Evolutionary conservation across 2,329 filamentous ascomycete species (phyloP), one percentile per base, ranked within the genome.

Genomic region (Trichoderma sp.): DNA sequence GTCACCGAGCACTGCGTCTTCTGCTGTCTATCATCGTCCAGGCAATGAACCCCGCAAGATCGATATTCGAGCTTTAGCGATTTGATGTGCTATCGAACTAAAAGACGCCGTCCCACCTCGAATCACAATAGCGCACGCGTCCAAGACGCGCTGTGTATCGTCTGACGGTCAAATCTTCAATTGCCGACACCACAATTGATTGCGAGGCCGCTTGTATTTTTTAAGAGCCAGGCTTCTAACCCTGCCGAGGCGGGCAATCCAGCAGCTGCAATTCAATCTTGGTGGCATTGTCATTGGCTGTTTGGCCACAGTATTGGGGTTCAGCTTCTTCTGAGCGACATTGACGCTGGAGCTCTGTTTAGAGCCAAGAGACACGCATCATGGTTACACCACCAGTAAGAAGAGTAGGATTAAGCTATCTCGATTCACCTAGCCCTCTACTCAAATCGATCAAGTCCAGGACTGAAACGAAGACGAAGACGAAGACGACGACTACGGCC

Each of bases 31-130:
- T 50, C 24, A 27, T 2, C 8, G 63, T 33, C 24, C n/a, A 45
- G n/a, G 7, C 56, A 29, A 31, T 21, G 33, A 59, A 62, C 68
- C 68, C 59, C 68, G 68, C 68, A 41, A 63, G 45, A 27, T 62
- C 59, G 59, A 72, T 72, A 72, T 72, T 27, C 56, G 50, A 71
- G 53, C 53, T 71, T 71, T 71, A 71, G 67, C 67, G 67, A 62
- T 71, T 56, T 62, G 35, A 56, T 45, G 35, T 33, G 50, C 29
- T 56, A 38, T 45, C 45, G 31, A 56, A 53, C 60, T 63, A 63
- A 31, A 31, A n/a, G 27, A 35, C 60, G 60, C 18, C n/a, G 33
- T 63, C 60, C 60, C 60, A 24, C 60, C 60, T 63, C 31, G n/a
- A 35, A n/a, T 62, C 16, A 35, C 16, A 71, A 62, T 21, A 63